phyloP scores from a whole-genome alignment of 306 rosid genomes.

The Cicer cuneatum region DNA sequence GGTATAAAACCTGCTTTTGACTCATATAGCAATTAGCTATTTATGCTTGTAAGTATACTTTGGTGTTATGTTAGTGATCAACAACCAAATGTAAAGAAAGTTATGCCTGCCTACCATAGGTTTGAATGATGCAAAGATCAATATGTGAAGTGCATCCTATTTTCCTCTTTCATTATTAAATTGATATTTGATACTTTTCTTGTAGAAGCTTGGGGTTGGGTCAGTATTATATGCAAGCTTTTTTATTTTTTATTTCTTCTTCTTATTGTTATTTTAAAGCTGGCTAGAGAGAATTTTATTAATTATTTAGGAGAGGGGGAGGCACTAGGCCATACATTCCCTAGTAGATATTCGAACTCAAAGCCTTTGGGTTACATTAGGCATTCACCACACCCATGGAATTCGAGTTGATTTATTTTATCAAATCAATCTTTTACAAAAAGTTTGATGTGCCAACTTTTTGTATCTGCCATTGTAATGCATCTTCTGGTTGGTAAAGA shows the following conservation, averaged over 20 bases:
- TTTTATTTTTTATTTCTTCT: neutral
- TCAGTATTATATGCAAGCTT: conserved; percentile 13
- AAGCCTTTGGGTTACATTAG: neutral
- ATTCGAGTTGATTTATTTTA: conserved; percentile 2
- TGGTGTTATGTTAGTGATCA: conserved; percentile 26
- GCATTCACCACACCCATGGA: neutral
- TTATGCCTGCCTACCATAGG: neutral
- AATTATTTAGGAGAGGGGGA: neutral
- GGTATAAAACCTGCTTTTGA: conserved; percentile 58
- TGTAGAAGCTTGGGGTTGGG: conserved; percentile 31
- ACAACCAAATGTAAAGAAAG: neutral
- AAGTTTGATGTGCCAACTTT: conserved; percentile 19
- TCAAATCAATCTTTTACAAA: conserved; percentile 27
- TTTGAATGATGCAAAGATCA: conserved; percentile 31
- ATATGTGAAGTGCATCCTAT: conserved; percentile 26
- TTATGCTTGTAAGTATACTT: conserved; percentile 1
- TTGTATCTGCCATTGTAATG: conserved; percentile 19
- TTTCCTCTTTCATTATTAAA: conserved; percentile 24
- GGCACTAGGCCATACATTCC: conserved; percentile 3
- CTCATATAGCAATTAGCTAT: conserved; percentile 6
- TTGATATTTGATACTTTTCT: conserved; percentile 28
- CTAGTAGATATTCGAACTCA: neutral
- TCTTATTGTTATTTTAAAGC: neutral
- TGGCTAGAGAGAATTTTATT: neutral
- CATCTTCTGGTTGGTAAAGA: conserved; percentile 30